These are phyloP conservation scores for Phialophora expanda DNA, from an alignment of 2,329 filamentous ascomycete genomes.

Conservation along the genomic window DNA sequence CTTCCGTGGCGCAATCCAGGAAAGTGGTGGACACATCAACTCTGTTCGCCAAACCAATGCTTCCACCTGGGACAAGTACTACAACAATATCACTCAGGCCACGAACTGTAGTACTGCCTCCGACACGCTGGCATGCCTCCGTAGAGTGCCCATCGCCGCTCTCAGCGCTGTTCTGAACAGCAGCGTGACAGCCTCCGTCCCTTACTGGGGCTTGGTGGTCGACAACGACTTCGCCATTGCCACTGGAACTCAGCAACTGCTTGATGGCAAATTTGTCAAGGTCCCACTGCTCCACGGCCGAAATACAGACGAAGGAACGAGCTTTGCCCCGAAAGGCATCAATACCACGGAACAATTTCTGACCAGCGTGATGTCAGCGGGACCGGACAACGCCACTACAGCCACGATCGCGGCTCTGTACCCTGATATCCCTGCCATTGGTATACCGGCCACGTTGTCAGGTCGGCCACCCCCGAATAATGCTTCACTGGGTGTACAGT, in stretches of 20 bases:
- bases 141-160: conserved; percentile 62
- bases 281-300: conserved; percentile 68
- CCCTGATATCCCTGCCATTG: conserved; percentile 57
- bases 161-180: conserved; percentile 62
- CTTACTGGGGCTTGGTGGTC: conserved; percentile 20
- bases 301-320: conserved; percentile 69
- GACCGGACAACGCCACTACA: conserved; percentile 30
- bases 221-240: conserved; percentile 58
- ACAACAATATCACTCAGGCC: conserved; percentile 64
- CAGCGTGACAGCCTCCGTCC: conserved; percentile 25
- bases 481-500: conserved; percentile 51
- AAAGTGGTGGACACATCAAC: conserved; percentile 53
- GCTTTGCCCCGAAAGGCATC: conserved; percentile 59
- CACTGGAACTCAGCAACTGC: conserved; percentile 60
- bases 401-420: conserved; percentile 55
- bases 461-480: conserved; percentile 21
- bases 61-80: conserved; percentile 45
- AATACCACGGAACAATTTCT: conserved; percentile 62
- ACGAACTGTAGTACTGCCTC: conserved; percentile 63
- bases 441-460: conserved; percentile 54
- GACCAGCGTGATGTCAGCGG: conserved; percentile 45
- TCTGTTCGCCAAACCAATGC: conserved; percentile 11
- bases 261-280: conserved; percentile 64
- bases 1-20: conserved; percentile 59
- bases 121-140: conserved; percentile 70